Evolutionary conservation across 2,329 filamentous ascomycete species (phyloP).

Genomic region (Trichophyton mentagrophytes): DNA sequence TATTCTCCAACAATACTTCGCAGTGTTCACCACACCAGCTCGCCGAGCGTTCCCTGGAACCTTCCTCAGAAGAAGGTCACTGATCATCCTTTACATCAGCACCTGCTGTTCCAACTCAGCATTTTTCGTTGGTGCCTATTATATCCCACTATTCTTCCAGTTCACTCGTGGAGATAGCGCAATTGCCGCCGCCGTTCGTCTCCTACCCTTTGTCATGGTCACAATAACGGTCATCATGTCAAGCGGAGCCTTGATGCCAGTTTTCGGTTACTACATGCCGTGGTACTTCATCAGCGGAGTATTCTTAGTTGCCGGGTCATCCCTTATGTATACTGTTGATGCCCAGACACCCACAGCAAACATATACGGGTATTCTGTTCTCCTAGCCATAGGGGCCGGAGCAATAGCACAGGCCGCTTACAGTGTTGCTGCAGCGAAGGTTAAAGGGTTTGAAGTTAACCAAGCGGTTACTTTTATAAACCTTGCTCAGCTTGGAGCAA

Average conservation of each 20-base stretch:
- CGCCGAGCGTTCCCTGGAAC: conserved; percentile 39
- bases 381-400: conserved; percentile 30
- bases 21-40: conserved; percentile 32
- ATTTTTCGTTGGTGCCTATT: conserved; percentile 37
- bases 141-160: conserved; percentile 44
- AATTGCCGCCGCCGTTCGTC: conserved; percentile 19
- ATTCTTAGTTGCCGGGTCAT: conserved; percentile 16
- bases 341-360: conserved; percentile 11
- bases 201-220: conserved; percentile 23
- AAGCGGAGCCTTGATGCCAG: conserved; percentile 15
- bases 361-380: conserved; percentile 22
- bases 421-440: conserved; percentile 29
- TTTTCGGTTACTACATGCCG: conserved; percentile 17
- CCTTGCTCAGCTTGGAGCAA: conserved; percentile 19
- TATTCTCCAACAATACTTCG: conserved; percentile 31
- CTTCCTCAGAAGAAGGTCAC: conserved; percentile 29
- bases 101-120: conserved; percentile 26
- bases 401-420: conserved; percentile 26
- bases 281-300: conserved; percentile 21
- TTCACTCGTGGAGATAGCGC: conserved; percentile 35
- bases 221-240: conserved; percentile 15
- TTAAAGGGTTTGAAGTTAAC: conserved; percentile 20
- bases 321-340: conserved; percentile 14
- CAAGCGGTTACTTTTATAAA: conserved; percentile 30
- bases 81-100: conserved; percentile 34